Base-by-base conservation (phyloP, 345 rosid genomes). In the Draba incana region DNA sequence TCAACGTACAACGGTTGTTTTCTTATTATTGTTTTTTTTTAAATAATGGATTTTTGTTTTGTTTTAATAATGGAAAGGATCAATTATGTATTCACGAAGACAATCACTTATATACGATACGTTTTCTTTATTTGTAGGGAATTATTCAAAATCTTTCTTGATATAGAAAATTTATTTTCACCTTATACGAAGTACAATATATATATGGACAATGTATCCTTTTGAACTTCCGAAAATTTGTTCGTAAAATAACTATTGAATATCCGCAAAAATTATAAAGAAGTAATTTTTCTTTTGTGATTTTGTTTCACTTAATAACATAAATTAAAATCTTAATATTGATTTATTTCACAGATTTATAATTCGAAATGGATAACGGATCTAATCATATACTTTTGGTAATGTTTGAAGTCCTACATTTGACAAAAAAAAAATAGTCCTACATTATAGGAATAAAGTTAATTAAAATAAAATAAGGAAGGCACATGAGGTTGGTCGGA, bases 1-100 rank as follows among this genome's bases (percentile, higher is more conserved):
- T 71, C 75, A 71, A 71, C 63, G 69, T 71, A 62, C 69, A 62
- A 71, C 75, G 75, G 69, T 42, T 62, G 56, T 45, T 56, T 33
- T 1, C 6, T 4, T 52, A 7, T 35, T 25, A 0, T 12, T 28
- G 6, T 53, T 30, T 8, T 16, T 16, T 55, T 15, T 3, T 3
- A 6, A 42, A 42, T 43, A 43, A 33, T 33, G 37, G 9, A 20
- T 20, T 20, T 20, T 20, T 35, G 20, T 41, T 7, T 8, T 67
- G 33, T 3, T 33, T 39, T 41, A 6, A 1, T 50, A 28, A 28
- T 43, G 61, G 37, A 44, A 61, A 23, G 7, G 49, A 41, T 70
- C 49, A 51, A n/a, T 23, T 43, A 25, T 45, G 69, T 62, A 14
- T 33, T 43, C 13, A 35, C 47, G 41, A 35, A 53, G 52, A 62